These are phyloP conservation scores for Biscogniauxia sp. DNA, from an alignment of 2,329 filamentous ascomycete genomes.

Conservation along the genomic window DNA sequence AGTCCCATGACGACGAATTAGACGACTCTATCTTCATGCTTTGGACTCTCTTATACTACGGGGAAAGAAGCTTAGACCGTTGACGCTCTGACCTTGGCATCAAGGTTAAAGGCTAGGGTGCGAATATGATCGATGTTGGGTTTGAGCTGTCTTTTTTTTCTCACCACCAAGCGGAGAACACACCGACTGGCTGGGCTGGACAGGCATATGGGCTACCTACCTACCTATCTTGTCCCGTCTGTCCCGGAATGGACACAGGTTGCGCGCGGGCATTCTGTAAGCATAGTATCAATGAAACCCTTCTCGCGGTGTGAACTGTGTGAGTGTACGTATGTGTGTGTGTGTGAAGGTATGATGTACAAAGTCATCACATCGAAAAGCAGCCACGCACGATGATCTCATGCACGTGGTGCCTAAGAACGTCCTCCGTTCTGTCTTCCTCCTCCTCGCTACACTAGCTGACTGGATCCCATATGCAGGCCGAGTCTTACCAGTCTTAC, in stretches of 20 bases:
- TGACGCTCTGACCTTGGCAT: neutral
- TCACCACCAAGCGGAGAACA: neutral
- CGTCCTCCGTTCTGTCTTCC: neutral
- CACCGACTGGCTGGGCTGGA: neutral
- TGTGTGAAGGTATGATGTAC: no score
- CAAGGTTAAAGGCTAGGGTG: neutral
- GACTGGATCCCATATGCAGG: neutral
- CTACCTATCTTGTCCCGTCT: neutral
- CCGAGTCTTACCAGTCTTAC: constrained; percentile 1
- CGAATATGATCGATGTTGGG: neutral
- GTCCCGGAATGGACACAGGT: neutral
- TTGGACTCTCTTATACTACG: neutral
- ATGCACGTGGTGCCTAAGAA: constrained; percentile 2
- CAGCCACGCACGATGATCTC: constrained; percentile 9
- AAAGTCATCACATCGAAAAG: constrained; percentile 8
- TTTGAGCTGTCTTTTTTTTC: neutral
- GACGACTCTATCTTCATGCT: neutral
- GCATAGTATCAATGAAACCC: neutral
- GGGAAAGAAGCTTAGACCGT: neutral
- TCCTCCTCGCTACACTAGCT: neutral
- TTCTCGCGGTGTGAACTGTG: neutral
- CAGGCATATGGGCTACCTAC: neutral
- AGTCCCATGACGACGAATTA: neutral
- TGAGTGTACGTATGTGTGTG: neutral
- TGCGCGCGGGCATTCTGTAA: neutral